These are phyloP conservation scores for Salvia rosmarinus DNA, from an alignment of 257 asterid genomes.

Conservation along the genomic window DNA sequence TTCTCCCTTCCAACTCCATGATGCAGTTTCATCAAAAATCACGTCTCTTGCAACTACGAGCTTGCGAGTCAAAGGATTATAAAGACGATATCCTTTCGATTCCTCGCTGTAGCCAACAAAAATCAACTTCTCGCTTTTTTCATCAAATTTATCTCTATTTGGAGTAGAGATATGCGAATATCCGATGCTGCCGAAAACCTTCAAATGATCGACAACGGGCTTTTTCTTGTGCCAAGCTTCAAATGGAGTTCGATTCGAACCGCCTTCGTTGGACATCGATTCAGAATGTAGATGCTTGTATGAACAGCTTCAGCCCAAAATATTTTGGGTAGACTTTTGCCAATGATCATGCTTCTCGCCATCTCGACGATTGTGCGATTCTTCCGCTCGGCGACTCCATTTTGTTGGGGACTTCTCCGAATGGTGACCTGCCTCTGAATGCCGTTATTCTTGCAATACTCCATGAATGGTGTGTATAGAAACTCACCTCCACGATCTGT, in stretches of 20 bases:
- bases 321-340: not conserved
- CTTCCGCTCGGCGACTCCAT: not conserved
- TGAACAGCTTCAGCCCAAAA: slow-evolving; percentile 4
- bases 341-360: slow-evolving; percentile 14
- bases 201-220: not conserved
- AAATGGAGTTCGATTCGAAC: not conserved
- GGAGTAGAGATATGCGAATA: not conserved
- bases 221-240: slow-evolving; percentile 1
- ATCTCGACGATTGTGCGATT: not conserved
- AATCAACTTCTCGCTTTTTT: not conserved
- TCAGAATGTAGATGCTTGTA: not conserved
- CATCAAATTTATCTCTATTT: not conserved
- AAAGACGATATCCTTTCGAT: not conserved
- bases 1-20: not conserved
- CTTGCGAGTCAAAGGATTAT: not conserved
- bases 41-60: not conserved
- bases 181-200: not conserved
- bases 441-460: not conserved
- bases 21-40: not conserved
- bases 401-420: slow-evolving; percentile 3
- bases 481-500: slow-evolving; percentile 9
- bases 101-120: not conserved
- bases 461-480: not conserved
- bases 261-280: not conserved
- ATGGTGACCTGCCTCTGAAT: not conserved